Percentiles rank a stretch among this genome's conserved stretches.
Evolutionary conservation across 1,139 yeast genomes (phyloP).

Genomic region (Oligophagozyma castellii): DNA sequence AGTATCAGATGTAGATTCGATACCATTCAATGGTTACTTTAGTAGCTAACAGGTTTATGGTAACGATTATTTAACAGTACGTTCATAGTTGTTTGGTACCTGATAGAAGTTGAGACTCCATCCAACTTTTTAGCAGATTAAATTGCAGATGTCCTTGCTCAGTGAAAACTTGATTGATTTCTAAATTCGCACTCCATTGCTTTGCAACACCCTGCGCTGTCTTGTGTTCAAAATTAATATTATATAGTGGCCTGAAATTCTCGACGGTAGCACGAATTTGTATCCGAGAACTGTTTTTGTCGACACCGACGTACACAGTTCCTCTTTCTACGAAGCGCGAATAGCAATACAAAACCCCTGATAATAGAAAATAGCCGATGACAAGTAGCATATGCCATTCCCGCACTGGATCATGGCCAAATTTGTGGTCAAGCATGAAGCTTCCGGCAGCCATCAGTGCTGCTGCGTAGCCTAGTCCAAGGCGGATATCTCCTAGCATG

Average conservation of each 20-base stretch:
- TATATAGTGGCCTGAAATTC: constrained; percentile 11
- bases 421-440: constrained; percentile 53
- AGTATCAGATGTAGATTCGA: neutral
- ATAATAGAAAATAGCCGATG: constrained; percentile 35
- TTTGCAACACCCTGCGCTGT: constrained; percentile 1
- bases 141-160: constrained; percentile 21
- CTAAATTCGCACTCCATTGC: constrained; percentile 8
- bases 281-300: constrained; percentile 5
- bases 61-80: neutral
- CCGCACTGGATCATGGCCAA: constrained; percentile 31
- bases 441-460: constrained; percentile 55
- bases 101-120: constrained; percentile 12
- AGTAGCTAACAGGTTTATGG: neutral
- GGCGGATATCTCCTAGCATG: constrained; percentile 42
- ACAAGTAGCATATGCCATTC: constrained; percentile 33
- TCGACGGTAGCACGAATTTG: constrained; percentile 11
- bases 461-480: constrained; percentile 55
- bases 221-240: constrained; percentile 9
- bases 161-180: constrained; percentile 19
- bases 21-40: neutral
- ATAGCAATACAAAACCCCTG: constrained; percentile 36
- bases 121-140: constrained; percentile 16
- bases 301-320: constrained; percentile 47
- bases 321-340: constrained; percentile 38
- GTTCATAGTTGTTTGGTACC: constrained; percentile 1